phyloP scores from a whole-genome alignment of 2,329 filamentous ascomycete genomes.

The Macrophomina phaseolina region DNA sequence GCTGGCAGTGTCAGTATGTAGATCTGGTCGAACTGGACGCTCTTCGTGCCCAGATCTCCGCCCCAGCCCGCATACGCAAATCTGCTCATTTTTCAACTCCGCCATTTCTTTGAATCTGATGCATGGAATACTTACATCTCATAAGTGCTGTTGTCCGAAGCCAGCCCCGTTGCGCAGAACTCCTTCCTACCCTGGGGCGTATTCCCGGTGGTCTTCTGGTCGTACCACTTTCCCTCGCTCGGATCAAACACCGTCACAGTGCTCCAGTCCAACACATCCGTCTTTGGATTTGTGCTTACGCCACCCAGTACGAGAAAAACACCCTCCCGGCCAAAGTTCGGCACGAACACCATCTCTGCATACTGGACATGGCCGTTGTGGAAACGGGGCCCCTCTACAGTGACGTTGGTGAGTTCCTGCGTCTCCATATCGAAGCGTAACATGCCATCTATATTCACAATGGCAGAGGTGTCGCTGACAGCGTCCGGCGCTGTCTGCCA shows the following conservation, averaged over 20 bases:
- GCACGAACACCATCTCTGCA: constrained; percentile 19
- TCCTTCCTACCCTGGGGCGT: constrained; percentile 16
- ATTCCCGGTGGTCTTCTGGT: constrained; percentile 20
- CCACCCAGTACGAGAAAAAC: constrained; percentile 27
- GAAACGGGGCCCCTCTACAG: constrained; percentile 2
- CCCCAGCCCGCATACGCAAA: constrained; percentile 28
- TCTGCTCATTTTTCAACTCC: not conserved
- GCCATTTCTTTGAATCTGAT: not conserved
- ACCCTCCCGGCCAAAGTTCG: constrained; percentile 27
- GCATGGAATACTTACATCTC: constrained; percentile 4
- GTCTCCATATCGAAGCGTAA: constrained; percentile 26
- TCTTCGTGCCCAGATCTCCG: constrained; percentile 10
- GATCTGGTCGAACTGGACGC: constrained; percentile 19
- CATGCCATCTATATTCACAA: constrained; percentile 24
- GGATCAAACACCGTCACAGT: constrained; percentile 23
- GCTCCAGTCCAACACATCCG: not conserved
- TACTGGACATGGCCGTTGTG: constrained; percentile 18
- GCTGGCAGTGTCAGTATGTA: constrained; percentile 28
- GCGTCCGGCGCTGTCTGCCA: constrained; percentile 6
- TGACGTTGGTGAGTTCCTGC: constrained; percentile 22
- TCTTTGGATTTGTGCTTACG: constrained; percentile 1
- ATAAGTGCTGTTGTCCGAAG: constrained; percentile 23
- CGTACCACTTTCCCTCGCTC: constrained; percentile 8
- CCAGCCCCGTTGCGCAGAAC: constrained; percentile 24
- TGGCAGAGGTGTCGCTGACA: not conserved